Base-by-base conservation (phyloP, 257 asterid genomes). In the Solanum habrochaites region DNA sequence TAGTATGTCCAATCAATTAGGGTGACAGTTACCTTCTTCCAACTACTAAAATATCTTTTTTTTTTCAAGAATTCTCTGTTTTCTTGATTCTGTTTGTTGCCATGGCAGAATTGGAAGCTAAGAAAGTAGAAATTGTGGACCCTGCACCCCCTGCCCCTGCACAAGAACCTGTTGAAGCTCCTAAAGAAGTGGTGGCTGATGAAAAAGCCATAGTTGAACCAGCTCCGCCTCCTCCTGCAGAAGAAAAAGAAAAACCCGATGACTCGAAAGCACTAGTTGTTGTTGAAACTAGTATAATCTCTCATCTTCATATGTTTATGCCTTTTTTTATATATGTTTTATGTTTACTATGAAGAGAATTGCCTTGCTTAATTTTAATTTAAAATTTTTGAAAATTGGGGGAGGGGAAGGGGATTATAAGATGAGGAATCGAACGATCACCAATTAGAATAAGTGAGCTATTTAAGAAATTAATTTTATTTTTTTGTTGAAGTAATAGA, bases 211-310 rank as follows among this genome's bases (percentile, higher is more conserved):
- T 97, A 25, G 43, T 90, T 52, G 92, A 93, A 15, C 73, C 87
- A 71, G 86, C 89, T 23, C 82, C 86, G 8, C 91, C 92, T 82
- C 93, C 92, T 21, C 83, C 89, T 18, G 96, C 89, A 62, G 94
- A 66, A 67, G 77, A 70, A 43, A 83, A 83, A 47, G 77, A 93
- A 72, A 92, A 92, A 74, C 60, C 94, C 12, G 98, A 94, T 67
- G 98, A 95, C 10, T 69, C 89, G 90, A 93, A 97, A 90, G 97
- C 98, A 88, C 91, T 97, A n/a, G 97, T 83, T 67, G 32, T 92
- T 12, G 94, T 94, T 45, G 97, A 97, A 89, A 88, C 92, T 92
- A 92, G 86, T 87, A 83, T 58, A n/a, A 83, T 60, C 9, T 18
- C 45, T 31, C 9, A 7, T 11, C 47, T 62, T 14, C 52, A 3